These are phyloP conservation scores for Rhizopus delemar DNA, from an alignment of 371 early-diverging fungal genomes.

Conservation along the genomic window DNA sequence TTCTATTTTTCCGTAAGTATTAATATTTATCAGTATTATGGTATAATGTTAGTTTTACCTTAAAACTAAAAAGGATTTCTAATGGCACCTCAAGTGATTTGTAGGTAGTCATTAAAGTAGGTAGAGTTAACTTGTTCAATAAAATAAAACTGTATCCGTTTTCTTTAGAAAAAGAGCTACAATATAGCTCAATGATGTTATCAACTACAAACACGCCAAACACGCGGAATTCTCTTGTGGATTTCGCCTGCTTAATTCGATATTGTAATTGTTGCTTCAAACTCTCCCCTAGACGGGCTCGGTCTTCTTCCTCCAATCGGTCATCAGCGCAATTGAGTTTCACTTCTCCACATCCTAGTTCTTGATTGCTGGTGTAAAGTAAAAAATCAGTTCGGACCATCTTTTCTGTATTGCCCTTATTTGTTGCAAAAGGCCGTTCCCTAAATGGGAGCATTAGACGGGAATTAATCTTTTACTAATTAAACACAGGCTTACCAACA, in stretches of 20 bases:
- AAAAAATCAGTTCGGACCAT: conserved; percentile 5
- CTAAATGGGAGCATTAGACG: conserved; percentile 6
- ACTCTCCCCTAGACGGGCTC: conserved; percentile 12
- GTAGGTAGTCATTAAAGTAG: conserved; percentile 8
- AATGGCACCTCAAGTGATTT: conserved; percentile 8
- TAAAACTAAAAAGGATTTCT: conserved; percentile 4
- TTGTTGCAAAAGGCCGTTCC: conserved; percentile 7
- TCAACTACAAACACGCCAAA: conserved; percentile 13
- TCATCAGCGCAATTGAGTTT: conserved; percentile 5
- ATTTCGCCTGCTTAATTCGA: conserved; percentile 16
- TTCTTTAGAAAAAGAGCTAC: conserved; percentile 16
- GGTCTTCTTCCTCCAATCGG: conserved; percentile 14
- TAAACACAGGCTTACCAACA: conserved; percentile 12
- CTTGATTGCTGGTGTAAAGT: conserved; percentile 11
- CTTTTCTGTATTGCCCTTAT: conserved; percentile 5
- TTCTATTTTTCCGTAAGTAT: conserved; percentile 11
- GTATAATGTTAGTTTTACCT: neutral
- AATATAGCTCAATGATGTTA: conserved; percentile 11
- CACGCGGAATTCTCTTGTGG: conserved; percentile 1
- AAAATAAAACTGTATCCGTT: conserved; percentile 9
- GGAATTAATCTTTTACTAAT: conserved; percentile 4
- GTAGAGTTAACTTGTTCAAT: conserved; percentile 8
- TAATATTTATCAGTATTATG: neutral
- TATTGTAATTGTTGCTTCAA: conserved; percentile 12
- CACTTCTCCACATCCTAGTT: conserved; percentile 12